phyloP scores from a whole-genome alignment of 2,329 filamentous ascomycete species.

The Alternaria incomplexa region DNA sequence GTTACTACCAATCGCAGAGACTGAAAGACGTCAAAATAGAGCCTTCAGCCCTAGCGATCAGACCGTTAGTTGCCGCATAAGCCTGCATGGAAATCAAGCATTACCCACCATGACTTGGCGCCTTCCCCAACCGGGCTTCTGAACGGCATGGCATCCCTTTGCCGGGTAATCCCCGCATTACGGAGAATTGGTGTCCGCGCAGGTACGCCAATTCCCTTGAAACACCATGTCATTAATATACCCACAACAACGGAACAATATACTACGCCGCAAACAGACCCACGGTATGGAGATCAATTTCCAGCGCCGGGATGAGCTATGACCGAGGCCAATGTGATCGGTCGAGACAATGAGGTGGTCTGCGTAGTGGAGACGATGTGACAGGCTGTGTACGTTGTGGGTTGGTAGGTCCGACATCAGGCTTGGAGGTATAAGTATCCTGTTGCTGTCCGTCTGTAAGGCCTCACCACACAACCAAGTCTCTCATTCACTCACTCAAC shows the following conservation, averaged over 20 bases:
- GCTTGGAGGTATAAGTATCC: slow-evolving; percentile 9
- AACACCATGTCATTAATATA: slow-evolving; percentile 15
- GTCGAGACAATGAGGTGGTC: not conserved
- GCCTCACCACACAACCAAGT: not conserved
- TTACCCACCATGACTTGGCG: not conserved
- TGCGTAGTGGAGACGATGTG: not conserved
- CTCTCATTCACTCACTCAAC: not conserved
- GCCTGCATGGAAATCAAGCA: slow-evolving; percentile 3
- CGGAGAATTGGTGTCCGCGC: slow-evolving; percentile 12
- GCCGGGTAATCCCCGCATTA: slow-evolving; percentile 8
- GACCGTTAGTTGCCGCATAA: not conserved
- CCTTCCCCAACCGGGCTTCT: not conserved
- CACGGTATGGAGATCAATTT: slow-evolving; percentile 8
- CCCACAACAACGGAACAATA: slow-evolving; percentile 11
- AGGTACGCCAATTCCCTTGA: slow-evolving; percentile 1
- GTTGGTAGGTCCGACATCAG: not conserved
- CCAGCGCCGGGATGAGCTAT: not conserved
- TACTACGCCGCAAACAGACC: not conserved
- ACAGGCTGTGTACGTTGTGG: not conserved
- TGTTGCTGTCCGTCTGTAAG: not conserved
- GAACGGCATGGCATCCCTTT: not conserved
- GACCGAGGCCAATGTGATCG: not conserved
- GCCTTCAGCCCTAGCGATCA: not conserved
- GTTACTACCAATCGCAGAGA: not conserved
- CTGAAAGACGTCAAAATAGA: not conserved